Percentiles rank a stretch among this genome's conserved stretches.
Evolutionary conservation across 2,329 filamentous ascomycete species (phyloP).

Genomic region (Trichoderma gracile): DNA sequence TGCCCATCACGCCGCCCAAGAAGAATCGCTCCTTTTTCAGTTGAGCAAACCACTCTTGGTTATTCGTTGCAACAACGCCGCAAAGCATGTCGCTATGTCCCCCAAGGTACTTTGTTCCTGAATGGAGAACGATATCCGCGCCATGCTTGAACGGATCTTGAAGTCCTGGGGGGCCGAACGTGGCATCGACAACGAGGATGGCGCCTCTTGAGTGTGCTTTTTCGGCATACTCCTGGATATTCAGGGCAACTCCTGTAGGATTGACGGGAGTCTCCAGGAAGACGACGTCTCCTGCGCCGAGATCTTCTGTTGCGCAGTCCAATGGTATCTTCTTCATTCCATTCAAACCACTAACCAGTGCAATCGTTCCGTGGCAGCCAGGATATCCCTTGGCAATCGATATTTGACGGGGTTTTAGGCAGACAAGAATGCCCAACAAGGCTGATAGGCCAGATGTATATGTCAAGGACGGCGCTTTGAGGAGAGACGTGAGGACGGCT

Average conservation of each 20-base stretch:
- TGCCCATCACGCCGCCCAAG: conserved; percentile 83
- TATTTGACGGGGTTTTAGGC: conserved; percentile 77
- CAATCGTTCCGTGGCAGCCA: conserved; percentile 85
- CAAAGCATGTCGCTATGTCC: conserved; percentile 93
- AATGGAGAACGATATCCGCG: conserved; percentile 87
- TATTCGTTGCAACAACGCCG: conserved; percentile 73
- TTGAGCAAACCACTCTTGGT: conserved; percentile 55
- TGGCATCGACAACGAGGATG: conserved; percentile 80
- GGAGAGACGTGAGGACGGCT: conserved; percentile 71
- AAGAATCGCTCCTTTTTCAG: conserved; percentile 69
- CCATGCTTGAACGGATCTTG: conserved; percentile 82
- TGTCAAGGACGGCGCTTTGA: conserved; percentile 69
- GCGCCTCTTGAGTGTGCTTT: conserved; percentile 73
- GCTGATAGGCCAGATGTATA: conserved; percentile 86
- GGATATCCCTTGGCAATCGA: conserved; percentile 88
- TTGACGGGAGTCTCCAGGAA: conserved; percentile 95
- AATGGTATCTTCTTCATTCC: conserved; percentile 72
- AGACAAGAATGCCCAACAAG: conserved; percentile 81
- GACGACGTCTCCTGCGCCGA: conserved; percentile 78
- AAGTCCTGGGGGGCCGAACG: conserved; percentile 87
- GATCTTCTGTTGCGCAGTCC: conserved; percentile 62
- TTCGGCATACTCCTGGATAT: conserved; percentile 70
- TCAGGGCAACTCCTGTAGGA: conserved; percentile 77
- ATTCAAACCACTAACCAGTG: conserved; percentile 71
- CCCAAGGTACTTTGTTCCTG: conserved; percentile 95